Base-by-base conservation (phyloP, 2,329 filamentous ascomycete species). In the Diaporthe citrichinensis region DNA sequence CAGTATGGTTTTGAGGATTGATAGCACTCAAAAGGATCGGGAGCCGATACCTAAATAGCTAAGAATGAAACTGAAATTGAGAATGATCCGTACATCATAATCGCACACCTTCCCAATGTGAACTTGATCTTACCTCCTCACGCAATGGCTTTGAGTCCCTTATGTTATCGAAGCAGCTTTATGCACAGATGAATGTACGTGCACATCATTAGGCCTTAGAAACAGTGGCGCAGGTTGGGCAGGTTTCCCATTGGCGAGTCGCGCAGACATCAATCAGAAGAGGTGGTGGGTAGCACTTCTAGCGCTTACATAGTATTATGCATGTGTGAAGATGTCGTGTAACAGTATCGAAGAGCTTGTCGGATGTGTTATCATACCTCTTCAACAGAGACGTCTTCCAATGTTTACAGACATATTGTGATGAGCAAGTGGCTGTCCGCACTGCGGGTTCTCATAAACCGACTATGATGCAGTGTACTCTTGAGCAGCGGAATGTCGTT, bases 1-100 rank as follows among this genome's bases (percentile, higher is more conserved):
- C 74, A 75, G 59, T 34, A 75, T 68, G 59, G 74, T 58, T 46
- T 41, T 74, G 51, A 57, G 53, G n/a, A 46, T 51, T 49, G 61
- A 59, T 36, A 59, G 25, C 31, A 59, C 41, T 49, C 61, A 44
- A n/a, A 17, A 14, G 44, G 72, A 69, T 46, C 39, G 46, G 25
- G 31, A 44, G n/a, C 7, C 17, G 41, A 59, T 23, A 44, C 39
- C 28, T 44, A 65, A 41, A 20, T 46, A 71, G 62, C n/a, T 46
- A 31, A 25, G 36, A 69, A 46, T 44, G 51, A 74, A 20, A 59
- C 8, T 31, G 51, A 74, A 31, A 74, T 71, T 69, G 53, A 74
- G 7, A 53, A 72, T 34, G n/a, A 20, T 17, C 23, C 25, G 7
- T n/a, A 49, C 12, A 49, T 31, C 23, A n/a, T 28, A 17, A 25